Conservation (phyloP, 805 yeast species). For the Candida easanensis region DNA sequence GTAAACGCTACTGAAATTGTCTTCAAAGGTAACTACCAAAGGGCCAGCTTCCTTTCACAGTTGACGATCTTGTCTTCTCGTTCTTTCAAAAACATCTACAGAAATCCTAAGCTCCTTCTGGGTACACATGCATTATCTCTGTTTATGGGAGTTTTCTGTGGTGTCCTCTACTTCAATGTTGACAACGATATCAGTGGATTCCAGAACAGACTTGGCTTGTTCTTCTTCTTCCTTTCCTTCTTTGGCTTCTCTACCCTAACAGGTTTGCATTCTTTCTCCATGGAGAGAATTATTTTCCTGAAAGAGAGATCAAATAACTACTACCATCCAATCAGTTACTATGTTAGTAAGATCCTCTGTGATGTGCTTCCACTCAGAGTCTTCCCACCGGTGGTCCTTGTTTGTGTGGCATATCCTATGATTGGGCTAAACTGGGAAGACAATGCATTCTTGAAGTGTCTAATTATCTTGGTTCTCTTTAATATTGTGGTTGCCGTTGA, state of each 20-base stretch:
- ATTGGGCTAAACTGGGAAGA: constrained; percentile 83
- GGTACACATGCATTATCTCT: constrained; percentile 81
- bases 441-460: constrained; percentile 67
- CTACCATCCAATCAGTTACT: constrained; percentile 84
- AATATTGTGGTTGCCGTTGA: constrained; percentile 85
- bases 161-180: constrained; percentile 78
- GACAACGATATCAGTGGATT: constrained; percentile 91
- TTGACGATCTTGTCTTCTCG: constrained; percentile 74
- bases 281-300: constrained; percentile 84
- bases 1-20: constrained; percentile 22
- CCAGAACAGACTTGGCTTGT: constrained; percentile 91
- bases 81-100: constrained; percentile 86
- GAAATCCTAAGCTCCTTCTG: constrained; percentile 86
- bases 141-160: constrained; percentile 79
- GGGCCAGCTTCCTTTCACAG: constrained; percentile 63
- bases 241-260: constrained; percentile 95
- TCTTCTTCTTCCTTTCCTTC: constrained; percentile 84
- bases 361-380: constrained; percentile 91
- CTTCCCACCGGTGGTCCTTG: constrained; percentile 83
- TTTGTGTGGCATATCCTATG: constrained; percentile 82
- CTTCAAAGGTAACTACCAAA: constrained; percentile 25
- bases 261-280: constrained; percentile 83
- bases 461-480: constrained; percentile 71
- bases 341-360: constrained; percentile 78
- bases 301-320: constrained; percentile 95